phyloP scores from a whole-genome alignment of 805 yeast genomes.

The Zygosaccharomyces pseudorouxii region DNA sequence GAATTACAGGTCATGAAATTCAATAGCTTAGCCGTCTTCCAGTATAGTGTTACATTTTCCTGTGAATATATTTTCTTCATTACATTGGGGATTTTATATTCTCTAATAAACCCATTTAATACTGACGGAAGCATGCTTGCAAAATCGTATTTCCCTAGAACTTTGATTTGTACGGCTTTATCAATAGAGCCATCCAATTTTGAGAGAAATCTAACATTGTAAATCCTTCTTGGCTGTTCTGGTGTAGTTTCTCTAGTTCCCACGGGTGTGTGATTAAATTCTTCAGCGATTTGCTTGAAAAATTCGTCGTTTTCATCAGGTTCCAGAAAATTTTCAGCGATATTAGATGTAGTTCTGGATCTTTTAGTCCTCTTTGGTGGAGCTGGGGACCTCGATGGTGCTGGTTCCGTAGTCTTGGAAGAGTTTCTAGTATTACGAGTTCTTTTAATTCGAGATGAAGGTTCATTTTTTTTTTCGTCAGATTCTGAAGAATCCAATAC shows the following conservation, averaged over 20 bases:
- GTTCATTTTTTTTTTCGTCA: background rate
- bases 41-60: slow-evolving; percentile 26
- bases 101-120: slow-evolving; percentile 21
- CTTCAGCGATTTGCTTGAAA: slow-evolving; percentile 21
- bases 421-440: slow-evolving; percentile 2
- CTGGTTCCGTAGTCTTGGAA: background rate
- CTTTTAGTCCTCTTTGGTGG: slow-evolving; percentile 8
- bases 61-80: slow-evolving; percentile 17
- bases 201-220: slow-evolving; percentile 27
- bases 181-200: slow-evolving; percentile 28
- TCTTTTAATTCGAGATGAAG: background rate
- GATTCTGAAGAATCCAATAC: slow-evolving; percentile 2
- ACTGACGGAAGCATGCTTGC: slow-evolving; percentile 28
- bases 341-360: slow-evolving; percentile 1
- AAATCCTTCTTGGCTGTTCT: slow-evolving; percentile 20
- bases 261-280: slow-evolving; percentile 11
- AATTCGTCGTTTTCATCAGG: slow-evolving; percentile 27
- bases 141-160: slow-evolving; percentile 27
- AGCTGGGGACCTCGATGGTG: background rate
- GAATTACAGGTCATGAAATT: slow-evolving; percentile 34
- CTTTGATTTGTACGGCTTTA: slow-evolving; percentile 28
- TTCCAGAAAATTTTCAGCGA: slow-evolving; percentile 5
- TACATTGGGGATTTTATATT: slow-evolving; percentile 19
- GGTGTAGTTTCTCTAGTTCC: slow-evolving; percentile 8
- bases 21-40: slow-evolving; percentile 28